phyloP scores from a whole-genome alignment of 139 green algal genomes.

The Tetradesmus obliquus region DNA sequence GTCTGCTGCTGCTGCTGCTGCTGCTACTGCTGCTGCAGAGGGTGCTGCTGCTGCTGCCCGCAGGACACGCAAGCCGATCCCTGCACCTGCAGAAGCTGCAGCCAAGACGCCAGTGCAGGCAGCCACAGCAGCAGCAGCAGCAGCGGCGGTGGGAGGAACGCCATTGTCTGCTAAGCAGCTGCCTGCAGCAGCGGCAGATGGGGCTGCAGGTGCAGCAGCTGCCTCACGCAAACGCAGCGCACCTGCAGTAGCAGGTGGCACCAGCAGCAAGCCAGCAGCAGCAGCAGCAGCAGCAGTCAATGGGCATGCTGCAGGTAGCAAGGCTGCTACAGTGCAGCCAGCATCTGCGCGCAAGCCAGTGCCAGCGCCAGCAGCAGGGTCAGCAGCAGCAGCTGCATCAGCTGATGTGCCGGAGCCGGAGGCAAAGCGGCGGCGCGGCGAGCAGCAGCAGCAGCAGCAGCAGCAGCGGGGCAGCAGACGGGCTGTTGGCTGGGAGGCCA shows the following conservation, averaged over 20 bases:
- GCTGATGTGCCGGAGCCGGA: neutral
- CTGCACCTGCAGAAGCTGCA: neutral
- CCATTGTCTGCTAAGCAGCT: neutral
- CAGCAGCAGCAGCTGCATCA: constrained; percentile 14
- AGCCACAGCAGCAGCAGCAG: constrained; percentile 3
- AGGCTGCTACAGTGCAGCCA: neutral
- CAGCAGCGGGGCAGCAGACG: neutral
- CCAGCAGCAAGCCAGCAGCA: constrained; percentile 8
- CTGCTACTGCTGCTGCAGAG: neutral
- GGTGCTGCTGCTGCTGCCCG: neutral
- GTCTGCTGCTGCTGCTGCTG: neutral
- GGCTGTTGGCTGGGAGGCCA: neutral
- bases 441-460: neutral
- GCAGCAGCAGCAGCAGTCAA: neutral
- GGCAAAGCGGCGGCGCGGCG: neutral
- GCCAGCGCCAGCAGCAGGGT: neutral
- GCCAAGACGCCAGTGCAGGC: neutral
- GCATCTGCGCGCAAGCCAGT: neutral
- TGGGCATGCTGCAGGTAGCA: neutral
- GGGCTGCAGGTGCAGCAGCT: neutral
- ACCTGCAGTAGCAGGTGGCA: neutral
- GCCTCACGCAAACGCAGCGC: neutral
- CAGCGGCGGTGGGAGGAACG: neutral
- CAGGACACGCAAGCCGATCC: neutral
- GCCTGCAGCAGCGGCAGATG: neutral